Evolutionary conservation across 768 basidiomycete species (phyloP).

Genomic region (Imleria badia): DNA sequence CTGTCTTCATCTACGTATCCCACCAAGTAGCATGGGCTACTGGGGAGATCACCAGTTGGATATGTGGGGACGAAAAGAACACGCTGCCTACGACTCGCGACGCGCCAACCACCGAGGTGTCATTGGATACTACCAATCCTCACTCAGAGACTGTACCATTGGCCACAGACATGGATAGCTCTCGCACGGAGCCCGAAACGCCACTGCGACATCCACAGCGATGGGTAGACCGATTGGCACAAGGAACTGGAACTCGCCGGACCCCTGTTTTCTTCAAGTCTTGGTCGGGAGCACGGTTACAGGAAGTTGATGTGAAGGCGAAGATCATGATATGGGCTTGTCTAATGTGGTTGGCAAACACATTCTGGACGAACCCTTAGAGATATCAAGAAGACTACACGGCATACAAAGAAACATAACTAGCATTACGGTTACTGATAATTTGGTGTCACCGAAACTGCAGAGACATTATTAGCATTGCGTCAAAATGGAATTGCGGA

Average conservation of each 20-base stretch:
- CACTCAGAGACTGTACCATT: constrained; percentile 13
- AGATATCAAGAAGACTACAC: not conserved
- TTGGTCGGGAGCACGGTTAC: constrained; percentile 33
- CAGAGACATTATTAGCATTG: constrained; percentile 19
- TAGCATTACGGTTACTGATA: not conserved
- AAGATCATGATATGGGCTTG: constrained; percentile 42
- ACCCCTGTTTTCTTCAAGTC: constrained; percentile 26
- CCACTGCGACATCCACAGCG: constrained; percentile 38
- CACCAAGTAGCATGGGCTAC: constrained; percentile 78
- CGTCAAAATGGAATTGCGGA: not conserved
- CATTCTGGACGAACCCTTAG: constrained; percentile 48
- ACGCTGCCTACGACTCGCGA: constrained; percentile 22
- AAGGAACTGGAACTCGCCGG: constrained; percentile 25
- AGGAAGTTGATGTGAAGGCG: constrained; percentile 41
- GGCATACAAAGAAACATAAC: not conserved
- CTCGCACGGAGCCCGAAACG: constrained; percentile 35
- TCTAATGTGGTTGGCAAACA: constrained; percentile 65
- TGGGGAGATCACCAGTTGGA: constrained; percentile 60
- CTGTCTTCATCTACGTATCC: constrained; percentile 79
- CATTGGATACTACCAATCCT: not conserved
- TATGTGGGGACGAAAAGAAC: constrained; percentile 42
- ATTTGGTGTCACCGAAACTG: constrained; percentile 2
- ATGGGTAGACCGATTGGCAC: constrained; percentile 54
- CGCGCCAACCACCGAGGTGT: not conserved
- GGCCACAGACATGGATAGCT: not conserved